Conservation (phyloP, 805 yeast genomes). For the Saccharomyces paradoxus region DNA sequence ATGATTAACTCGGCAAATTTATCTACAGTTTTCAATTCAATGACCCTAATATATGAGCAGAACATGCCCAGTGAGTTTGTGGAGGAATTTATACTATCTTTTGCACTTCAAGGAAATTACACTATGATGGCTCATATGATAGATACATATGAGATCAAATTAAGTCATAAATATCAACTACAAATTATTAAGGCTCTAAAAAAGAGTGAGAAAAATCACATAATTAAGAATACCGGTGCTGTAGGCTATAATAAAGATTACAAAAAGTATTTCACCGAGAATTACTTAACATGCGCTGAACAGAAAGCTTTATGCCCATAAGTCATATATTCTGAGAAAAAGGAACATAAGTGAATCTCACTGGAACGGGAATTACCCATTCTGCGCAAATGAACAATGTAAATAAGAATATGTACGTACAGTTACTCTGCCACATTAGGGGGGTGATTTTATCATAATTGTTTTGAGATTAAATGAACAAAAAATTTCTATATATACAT, state of each 20-base stretch:
- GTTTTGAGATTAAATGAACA: neutral
- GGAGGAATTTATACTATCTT: neutral
- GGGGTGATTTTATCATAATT: neutral
- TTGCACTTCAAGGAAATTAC: slow-evolving; percentile 1
- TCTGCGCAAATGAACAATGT: neutral
- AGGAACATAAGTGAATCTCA: neutral
- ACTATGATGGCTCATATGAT: slow-evolving; percentile 2
- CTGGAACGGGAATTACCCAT: neutral
- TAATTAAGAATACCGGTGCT: neutral
- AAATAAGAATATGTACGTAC: neutral
- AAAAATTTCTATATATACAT: neutral
- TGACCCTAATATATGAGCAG: neutral
- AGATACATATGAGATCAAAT: neutral
- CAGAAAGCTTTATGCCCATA: neutral
- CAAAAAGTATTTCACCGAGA: neutral
- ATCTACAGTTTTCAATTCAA: slow-evolving; percentile 5
- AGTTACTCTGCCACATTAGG: neutral
- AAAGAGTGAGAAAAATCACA: neutral
- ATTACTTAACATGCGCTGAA: neutral
- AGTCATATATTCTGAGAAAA: neutral
- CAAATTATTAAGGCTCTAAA: neutral
- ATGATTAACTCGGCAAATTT: slow-evolving; percentile 10
- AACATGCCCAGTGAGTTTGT: neutral
- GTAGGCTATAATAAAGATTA: neutral
- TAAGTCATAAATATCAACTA: neutral